These are phyloP conservation scores for Tuber microsphaerosporum DNA, from an alignment of 495 filamentous ascomycete genomes.

Conservation along the genomic window DNA sequence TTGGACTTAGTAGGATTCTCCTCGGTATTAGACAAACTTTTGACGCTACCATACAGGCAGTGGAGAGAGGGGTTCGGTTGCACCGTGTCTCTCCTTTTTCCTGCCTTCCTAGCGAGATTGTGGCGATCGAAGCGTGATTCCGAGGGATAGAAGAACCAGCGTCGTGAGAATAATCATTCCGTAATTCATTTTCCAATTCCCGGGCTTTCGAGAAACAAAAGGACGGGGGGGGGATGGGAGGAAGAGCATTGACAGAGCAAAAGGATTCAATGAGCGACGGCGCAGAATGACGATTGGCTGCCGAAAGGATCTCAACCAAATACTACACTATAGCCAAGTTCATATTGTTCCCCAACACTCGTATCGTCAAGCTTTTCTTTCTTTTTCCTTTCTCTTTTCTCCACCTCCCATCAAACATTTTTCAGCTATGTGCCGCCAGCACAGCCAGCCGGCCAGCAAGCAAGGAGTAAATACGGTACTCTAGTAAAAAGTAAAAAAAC, in stretches of 20 bases:
- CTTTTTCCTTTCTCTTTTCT: background rate
- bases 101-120: background rate
- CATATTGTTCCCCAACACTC: background rate
- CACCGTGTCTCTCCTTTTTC: background rate
- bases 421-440: background rate
- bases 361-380: background rate
- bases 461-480: background rate
- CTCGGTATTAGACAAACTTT: background rate
- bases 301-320: background rate
- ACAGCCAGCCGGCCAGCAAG: background rate
- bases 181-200: background rate
- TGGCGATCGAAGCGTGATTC: background rate
- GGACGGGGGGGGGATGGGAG: background rate
- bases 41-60: background rate
- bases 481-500: conserved; percentile 4
- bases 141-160: background rate
- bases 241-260: background rate
- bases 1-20: background rate
- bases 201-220: background rate
- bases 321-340: conserved; percentile 13
- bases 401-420: background rate
- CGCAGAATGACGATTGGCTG: background rate
- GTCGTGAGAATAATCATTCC: background rate
- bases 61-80: background rate
- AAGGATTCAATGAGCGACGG: background rate